Evolutionary conservation across 495 filamentous ascomycete genomes (phyloP).

Genomic region (Hyaloscypha hepaticicola): DNA sequence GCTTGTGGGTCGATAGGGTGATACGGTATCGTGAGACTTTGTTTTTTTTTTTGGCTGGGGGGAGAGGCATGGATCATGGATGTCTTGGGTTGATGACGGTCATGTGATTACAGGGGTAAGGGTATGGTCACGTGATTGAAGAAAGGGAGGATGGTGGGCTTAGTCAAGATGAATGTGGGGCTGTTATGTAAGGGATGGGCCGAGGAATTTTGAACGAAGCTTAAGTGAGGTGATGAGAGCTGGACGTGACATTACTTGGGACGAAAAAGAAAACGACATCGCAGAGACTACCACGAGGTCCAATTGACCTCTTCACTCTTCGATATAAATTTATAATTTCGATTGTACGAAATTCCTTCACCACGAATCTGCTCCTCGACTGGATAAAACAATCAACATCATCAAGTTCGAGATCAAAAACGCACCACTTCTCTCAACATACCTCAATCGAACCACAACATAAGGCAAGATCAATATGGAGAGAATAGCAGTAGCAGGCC

Average conservation of each 20-base stretch:
- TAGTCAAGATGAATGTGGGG: not conserved
- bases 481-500: slow-evolving; percentile 6
- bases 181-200: not conserved
- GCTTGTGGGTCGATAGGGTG: not conserved
- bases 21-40: not conserved
- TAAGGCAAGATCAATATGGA: slow-evolving; percentile 3
- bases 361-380: not conserved
- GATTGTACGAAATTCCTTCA: not conserved
- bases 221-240: too few species aligned
- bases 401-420: not conserved
- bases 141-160: not conserved
- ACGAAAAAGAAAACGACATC: not conserved
- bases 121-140: too few species aligned
- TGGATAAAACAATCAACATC: not conserved
- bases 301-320: too few species aligned
- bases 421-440: not conserved
- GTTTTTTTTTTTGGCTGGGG: too few species aligned
- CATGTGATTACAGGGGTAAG: not conserved
- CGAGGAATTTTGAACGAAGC: not conserved
- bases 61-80: too few species aligned
- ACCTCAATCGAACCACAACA: not conserved
- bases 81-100: not conserved
- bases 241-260: not conserved
- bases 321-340: too few species aligned
- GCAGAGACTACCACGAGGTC: not conserved